Evolutionary conservation across 108 stramenopile species (phyloP), one percentile per base, ranked within the genome.

Genomic region (Phaeodactylum tricornutum): DNA sequence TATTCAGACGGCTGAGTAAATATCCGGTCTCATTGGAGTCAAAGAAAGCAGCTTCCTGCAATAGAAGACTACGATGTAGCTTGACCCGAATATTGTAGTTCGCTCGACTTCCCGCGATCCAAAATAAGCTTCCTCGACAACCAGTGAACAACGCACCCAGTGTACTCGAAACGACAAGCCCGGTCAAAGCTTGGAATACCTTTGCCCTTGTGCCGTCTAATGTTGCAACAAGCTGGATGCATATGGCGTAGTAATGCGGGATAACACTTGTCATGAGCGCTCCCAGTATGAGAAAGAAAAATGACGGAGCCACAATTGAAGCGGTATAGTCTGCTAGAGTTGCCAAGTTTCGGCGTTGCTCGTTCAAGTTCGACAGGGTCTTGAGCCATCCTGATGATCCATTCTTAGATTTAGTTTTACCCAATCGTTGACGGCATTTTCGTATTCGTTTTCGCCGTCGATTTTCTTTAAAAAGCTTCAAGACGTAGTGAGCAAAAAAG

Each of bases 11-110:
- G 47, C 75, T 76, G 7, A 89, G 53, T 16, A 95, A 57, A 49
- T 76, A 71, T 11, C 90, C 93, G 16, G 73, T 69, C 57, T 84
- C 77, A 41, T 66, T 84, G 16, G 67, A 53, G 55, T 95, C 90
- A 49, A 89, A 92, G 53, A 77, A 95, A n/a, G 74, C 79, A 3
- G 87, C 81, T 42, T 92, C 90, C 54, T 95, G 93, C 29, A 80
- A 60, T 12, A 95, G 58, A 7, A 95, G 59, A 39, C 73, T 84
- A 14, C 81, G 78, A 70, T 90, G 84, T 23, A 90, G 64, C 43
- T 85, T 85, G 19, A 85, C 83, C 24, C 87, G 69, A 49, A 89
- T 75, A 44, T 89, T 89, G 66, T 84, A 89, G 16, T 45, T 53
- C 2, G 16, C 38, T 3, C 17, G 71, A 70, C 43, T 62, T 71